Evolutionary conservation across 768 basidiomycete genomes (phyloP).

Genomic region (Obba rivulosa): DNA sequence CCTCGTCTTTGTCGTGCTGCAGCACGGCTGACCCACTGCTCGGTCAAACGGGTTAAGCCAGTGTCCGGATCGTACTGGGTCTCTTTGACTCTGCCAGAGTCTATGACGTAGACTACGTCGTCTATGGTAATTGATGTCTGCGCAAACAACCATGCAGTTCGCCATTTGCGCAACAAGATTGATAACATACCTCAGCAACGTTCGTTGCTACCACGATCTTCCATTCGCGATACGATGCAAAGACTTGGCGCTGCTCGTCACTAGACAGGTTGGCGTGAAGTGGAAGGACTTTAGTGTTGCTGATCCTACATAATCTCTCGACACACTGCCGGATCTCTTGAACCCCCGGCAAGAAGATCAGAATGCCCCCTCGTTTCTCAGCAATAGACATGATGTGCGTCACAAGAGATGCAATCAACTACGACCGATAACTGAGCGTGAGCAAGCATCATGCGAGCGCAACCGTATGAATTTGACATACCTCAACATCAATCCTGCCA

Average conservation of each 20-base stretch:
- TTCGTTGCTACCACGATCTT: constrained; percentile 90
- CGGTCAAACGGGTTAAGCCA: constrained; percentile 70
- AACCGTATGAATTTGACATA: constrained; percentile 20
- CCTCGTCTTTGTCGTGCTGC: constrained; percentile 82
- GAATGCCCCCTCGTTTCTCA: constrained; percentile 55
- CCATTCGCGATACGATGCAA: constrained; percentile 56
- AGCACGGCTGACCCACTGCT: constrained; percentile 74
- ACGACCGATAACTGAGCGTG: constrained; percentile 3
- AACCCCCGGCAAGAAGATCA: constrained; percentile 89
- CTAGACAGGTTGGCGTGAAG: constrained; percentile 87
- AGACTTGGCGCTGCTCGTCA: constrained; percentile 79
- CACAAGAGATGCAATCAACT: constrained; percentile 67
- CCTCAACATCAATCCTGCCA: constrained; percentile 71
- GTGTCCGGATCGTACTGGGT: constrained; percentile 65
- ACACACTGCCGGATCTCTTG: constrained; percentile 82
- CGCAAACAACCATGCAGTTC: constrained; percentile 2
- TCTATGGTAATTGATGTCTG: constrained; percentile 90
- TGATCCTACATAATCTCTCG: constrained; percentile 41
- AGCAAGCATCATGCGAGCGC: background rate
- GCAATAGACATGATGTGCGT: constrained; percentile 51
- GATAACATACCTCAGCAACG: constrained; percentile 68
- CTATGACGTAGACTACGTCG: constrained; percentile 81
- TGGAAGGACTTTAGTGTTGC: constrained; percentile 51
- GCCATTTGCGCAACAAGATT: constrained; percentile 1
- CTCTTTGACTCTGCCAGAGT: constrained; percentile 84